A percentile compares a stretch with the other conserved stretches of the same genome.
Evolutionary conservation across 495 filamentous ascomycete genomes (phyloP).

Genomic region (Gamarada debralockiae): DNA sequence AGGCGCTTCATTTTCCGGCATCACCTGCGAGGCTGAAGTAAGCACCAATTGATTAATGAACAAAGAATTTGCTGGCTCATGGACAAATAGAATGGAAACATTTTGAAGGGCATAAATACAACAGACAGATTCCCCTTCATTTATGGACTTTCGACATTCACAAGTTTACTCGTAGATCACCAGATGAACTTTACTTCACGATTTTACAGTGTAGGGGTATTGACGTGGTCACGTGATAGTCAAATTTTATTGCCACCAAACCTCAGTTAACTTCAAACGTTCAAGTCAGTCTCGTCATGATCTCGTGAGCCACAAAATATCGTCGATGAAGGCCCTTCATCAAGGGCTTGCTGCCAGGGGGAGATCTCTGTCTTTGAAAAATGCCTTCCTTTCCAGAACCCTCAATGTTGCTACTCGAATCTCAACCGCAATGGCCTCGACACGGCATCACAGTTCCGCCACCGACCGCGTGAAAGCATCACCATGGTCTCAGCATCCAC

Average conservation of each 20-base stretch:
- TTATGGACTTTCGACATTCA: no score
- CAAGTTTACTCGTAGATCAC: no score
- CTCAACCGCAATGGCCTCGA: not conserved
- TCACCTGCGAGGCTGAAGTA: no score
- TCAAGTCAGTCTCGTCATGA: not conserved
- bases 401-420: not conserved
- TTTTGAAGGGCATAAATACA: no score
- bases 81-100: no score
- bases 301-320: not conserved
- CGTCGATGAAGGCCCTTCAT: slow-evolving; percentile 7
- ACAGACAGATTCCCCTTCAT: no score
- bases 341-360: not conserved
- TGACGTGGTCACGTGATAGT: no score
- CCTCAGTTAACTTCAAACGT: not conserved
- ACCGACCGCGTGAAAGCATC: not conserved
- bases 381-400: not conserved
- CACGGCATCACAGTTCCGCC: not conserved
- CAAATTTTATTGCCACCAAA: no score
- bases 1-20: not conserved
- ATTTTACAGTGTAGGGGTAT: no score
- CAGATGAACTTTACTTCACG: no score
- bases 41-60: no score
- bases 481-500: slow-evolving; percentile 14
- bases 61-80: no score
- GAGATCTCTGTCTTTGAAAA: not conserved